Evolutionary conservation across 805 yeast genomes (phyloP).

Genomic region (Candida peoriensis): DNA sequence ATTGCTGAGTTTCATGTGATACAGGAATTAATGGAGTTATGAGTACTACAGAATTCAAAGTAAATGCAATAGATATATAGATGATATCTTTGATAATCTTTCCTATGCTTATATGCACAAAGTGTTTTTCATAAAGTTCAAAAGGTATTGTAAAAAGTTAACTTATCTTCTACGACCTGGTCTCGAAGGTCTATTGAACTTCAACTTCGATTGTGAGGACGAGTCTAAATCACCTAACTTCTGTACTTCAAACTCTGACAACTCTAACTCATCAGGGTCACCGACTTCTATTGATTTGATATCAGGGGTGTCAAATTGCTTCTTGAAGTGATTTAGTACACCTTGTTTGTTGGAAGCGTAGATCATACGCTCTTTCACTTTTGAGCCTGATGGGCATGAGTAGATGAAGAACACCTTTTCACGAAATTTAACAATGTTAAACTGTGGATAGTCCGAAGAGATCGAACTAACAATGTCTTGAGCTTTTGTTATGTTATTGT

Average conservation of each 20-base stretch:
- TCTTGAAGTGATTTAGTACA: conserved; percentile 45
- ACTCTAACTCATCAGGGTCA: conserved; percentile 63
- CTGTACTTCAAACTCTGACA: conserved; percentile 36
- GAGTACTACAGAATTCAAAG: neutral
- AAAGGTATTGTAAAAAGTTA: neutral
- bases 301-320: conserved; percentile 20
- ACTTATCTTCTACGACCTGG: conserved; percentile 48
- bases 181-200: conserved; percentile 61
- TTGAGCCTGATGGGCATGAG: conserved; percentile 86
- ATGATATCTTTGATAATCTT: too few species aligned
- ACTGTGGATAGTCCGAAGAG: conserved; percentile 46
- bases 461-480: conserved; percentile 30
- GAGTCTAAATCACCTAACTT: conserved; percentile 17
- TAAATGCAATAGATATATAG: too few species aligned
- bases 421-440: conserved; percentile 45
- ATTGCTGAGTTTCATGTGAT: conserved; percentile 15
- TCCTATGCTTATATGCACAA: too few species aligned
- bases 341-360: conserved; percentile 79
- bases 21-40: conserved; percentile 7
- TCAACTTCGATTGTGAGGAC: conserved; percentile 24
- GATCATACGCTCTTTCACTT: conserved; percentile 86
- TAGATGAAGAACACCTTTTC: conserved; percentile 57
- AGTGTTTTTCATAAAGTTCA: too few species aligned
- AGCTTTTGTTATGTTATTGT: conserved; percentile 16
- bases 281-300: conserved; percentile 62